Evolutionary conservation across 1,139 yeast genomes (phyloP), one percentile per base, ranked within the genome.

Genomic region (Debaryomyces sp.): DNA sequence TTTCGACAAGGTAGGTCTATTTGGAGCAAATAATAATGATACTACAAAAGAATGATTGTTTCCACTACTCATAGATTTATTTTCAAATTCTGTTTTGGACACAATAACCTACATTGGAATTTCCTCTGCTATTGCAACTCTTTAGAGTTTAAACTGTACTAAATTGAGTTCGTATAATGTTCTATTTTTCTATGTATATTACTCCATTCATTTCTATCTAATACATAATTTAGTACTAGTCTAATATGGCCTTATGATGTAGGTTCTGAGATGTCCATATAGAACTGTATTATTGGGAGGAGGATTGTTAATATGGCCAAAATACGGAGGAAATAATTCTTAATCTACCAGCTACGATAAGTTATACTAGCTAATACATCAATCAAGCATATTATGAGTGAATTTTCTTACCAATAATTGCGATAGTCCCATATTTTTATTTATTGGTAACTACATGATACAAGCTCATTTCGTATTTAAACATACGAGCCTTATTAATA

Each of bases 1-100:
- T 56, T 75, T 75, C 50, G 77, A 75, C 55, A 71, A 70, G 51
- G 75, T 70, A 9, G 49, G 44, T 12, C 59, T 68, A 42, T 68
- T 63, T 50, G 65, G 65, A 32, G 55, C 54, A 27, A 36, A 43
- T 27, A 44, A 43, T 38, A 48, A 49, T 42, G 55, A 52, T 27
- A 18, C 41, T 15, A n/a, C 51, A 12, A 48, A 48, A 39, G 50
- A 48, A 15, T 45, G 35, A 32, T 35, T n/a, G 26, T 12, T 33
- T 6, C 36, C 12, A 5, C 6, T 12, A 27, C n/a, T n/a, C 30
- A 27, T 12, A 4, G n/a, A 1, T 5, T n/a, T 27, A 12, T 12
- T 2, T 27, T 12, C 30, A 27, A n/a, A 12, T 27, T 27, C 13
- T 18, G 18, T 32, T 32, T 32, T 17, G 5, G 12, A 32, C 13